These are phyloP conservation scores for Pontederia paniculata DNA, from an alignment of 176 grass and related monocot species.

Conservation along the genomic window DNA sequence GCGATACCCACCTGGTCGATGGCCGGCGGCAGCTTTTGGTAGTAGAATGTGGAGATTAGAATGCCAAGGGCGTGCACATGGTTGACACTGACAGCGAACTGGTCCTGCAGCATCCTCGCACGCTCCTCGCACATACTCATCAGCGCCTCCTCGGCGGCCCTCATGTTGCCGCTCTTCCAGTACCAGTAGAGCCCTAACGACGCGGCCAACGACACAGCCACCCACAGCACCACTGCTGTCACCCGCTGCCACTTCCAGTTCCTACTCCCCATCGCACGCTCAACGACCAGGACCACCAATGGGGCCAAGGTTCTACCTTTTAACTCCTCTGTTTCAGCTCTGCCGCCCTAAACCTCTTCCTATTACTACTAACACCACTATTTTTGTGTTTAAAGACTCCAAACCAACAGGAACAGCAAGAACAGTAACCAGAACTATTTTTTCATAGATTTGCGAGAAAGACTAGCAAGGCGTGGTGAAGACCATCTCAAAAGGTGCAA, in stretches of 20 bases:
- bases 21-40: conserved; percentile 57
- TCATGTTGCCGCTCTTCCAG: conserved; percentile 46
- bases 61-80: conserved; percentile 80
- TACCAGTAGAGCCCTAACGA: conserved; percentile 45
- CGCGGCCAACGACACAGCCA: conserved; percentile 26
- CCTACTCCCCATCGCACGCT: conserved; percentile 11
- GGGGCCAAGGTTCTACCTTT: background rate
- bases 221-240: conserved; percentile 21
- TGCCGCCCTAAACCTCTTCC: background rate
- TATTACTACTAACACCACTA: too few species aligned
- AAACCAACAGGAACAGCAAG: conserved; percentile 7
- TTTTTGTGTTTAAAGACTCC: too few species aligned
- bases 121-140: conserved; percentile 89
- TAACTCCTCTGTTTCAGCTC: background rate
- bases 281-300: background rate
- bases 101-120: conserved; percentile 95
- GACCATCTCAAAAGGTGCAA: conserved; percentile 71
- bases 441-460: conserved; percentile 10
- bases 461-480: conserved; percentile 30
- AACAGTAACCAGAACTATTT: background rate
- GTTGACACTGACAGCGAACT: conserved; percentile 89
- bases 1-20: conserved; percentile 51
- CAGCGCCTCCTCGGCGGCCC: conserved; percentile 55
- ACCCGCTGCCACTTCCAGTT: conserved; percentile 25
- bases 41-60: conserved; percentile 86